Conservation (phyloP, 129 eudicot species). For the Ambrosia artemisiifolia region DNA sequence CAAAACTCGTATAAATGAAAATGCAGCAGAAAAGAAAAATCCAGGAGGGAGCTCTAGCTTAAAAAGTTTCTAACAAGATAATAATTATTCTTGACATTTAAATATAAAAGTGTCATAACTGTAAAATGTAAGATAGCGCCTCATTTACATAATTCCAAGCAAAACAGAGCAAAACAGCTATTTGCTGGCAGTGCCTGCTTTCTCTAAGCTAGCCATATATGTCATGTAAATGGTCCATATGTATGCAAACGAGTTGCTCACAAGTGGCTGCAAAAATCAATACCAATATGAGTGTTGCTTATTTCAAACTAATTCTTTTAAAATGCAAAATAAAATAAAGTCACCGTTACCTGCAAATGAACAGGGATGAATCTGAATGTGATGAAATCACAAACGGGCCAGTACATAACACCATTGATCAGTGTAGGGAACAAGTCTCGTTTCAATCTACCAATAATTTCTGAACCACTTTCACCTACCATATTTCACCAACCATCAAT, state of each 20-base stretch:
- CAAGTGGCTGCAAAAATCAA: slow-evolving; percentile 65
- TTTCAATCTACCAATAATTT: slow-evolving; percentile 67
- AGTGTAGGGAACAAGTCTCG: slow-evolving; percentile 84
- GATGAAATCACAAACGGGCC: slow-evolving; percentile 95
- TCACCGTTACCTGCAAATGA: slow-evolving; percentile 67
- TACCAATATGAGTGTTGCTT: not conserved
- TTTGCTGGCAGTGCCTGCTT: slow-evolving; percentile 36
- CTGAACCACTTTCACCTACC: slow-evolving; percentile 70
- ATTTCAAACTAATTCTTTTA: not conserved
- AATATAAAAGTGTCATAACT: not conserved
- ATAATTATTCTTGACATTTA: not conserved
- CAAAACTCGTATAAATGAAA: too few relatives aligned
- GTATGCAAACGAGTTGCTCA: slow-evolving; percentile 76
- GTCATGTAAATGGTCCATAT: slow-evolving; percentile 87
- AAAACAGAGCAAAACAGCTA: not conserved
- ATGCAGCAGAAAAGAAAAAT: not conserved
- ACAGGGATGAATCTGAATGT: slow-evolving; percentile 94
- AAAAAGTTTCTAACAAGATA: not conserved
- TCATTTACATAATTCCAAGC: not conserved
- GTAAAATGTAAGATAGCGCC: not conserved
- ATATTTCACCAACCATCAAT: not conserved
- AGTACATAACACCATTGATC: slow-evolving; percentile 82
- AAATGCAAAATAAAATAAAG: not conserved
- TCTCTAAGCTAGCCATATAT: slow-evolving; percentile 85
- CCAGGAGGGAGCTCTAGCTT: not conserved